These are phyloP conservation scores for Dryadomyces quercivorus DNA, from an alignment of 2,329 filamentous ascomycete species.

Conservation along the genomic window DNA sequence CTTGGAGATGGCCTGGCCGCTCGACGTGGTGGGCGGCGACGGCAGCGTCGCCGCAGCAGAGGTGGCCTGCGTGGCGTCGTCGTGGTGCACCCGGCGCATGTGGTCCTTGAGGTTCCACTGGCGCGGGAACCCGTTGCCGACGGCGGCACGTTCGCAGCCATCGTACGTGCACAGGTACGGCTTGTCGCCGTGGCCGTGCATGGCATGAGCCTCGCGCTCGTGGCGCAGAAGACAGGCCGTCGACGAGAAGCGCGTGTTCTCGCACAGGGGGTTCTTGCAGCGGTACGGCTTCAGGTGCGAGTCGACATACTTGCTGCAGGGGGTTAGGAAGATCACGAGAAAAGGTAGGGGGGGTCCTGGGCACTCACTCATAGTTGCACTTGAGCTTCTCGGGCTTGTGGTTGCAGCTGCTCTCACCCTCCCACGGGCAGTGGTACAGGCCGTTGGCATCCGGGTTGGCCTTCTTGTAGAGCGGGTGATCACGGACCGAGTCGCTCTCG, in stretches of 20 bases:
- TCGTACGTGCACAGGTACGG: slow-evolving; percentile 81
- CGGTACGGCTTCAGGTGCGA: slow-evolving; percentile 94
- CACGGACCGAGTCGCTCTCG: slow-evolving; percentile 46
- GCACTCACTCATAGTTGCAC: slow-evolving; percentile 95
- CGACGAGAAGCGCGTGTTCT: slow-evolving; percentile 82
- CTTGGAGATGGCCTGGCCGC: slow-evolving; percentile 27
- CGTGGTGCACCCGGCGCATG: slow-evolving; percentile 87
- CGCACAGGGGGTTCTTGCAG: slow-evolving; percentile 76
- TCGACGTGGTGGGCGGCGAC: slow-evolving; percentile 21
- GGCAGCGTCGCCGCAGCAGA: background rate
- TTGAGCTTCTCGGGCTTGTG: slow-evolving; percentile 94
- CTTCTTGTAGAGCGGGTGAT: slow-evolving; percentile 61
- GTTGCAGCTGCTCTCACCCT: slow-evolving; percentile 58
- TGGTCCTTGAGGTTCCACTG: slow-evolving; percentile 95
- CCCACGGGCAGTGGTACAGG: slow-evolving; percentile 87
- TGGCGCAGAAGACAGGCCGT: slow-evolving; percentile 90
- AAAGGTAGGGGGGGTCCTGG: background rate
- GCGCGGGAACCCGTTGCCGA: slow-evolving; percentile 82
- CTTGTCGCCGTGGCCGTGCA: slow-evolving; percentile 89
- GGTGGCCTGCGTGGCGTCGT: slow-evolving; percentile 24
- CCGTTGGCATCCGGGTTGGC: slow-evolving; percentile 55
- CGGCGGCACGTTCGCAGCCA: slow-evolving; percentile 71
- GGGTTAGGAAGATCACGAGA: slow-evolving; percentile 35
- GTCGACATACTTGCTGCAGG: slow-evolving; percentile 90
- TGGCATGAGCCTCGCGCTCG: slow-evolving; percentile 88